These are phyloP conservation scores for Teratosphaeriaceae sp. DNA, from an alignment of 2,329 filamentous ascomycete species.

Conservation along the genomic window DNA sequence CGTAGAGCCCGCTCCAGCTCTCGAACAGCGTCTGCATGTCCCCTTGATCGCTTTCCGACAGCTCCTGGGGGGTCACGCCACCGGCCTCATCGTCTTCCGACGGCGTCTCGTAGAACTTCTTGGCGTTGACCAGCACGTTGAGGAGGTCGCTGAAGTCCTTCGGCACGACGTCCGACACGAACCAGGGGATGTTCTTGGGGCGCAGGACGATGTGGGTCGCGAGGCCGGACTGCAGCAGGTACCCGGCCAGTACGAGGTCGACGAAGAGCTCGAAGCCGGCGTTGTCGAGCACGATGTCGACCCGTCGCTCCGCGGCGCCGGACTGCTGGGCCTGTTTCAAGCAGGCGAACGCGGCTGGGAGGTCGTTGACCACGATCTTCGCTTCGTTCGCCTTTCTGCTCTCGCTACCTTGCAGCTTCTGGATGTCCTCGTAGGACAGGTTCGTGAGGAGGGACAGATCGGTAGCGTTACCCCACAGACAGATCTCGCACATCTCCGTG, in stretches of 20 bases:
- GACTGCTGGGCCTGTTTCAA: slow-evolving; percentile 59
- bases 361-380: slow-evolving; percentile 87
- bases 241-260: slow-evolving; percentile 85
- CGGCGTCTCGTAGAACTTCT: slow-evolving; percentile 68
- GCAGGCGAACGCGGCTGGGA: slow-evolving; percentile 62
- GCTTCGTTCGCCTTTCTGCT: slow-evolving; percentile 81
- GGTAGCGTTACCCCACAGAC: slow-evolving; percentile 94
- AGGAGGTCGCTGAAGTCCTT: slow-evolving; percentile 79
- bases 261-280: slow-evolving; percentile 97
- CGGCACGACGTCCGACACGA: slow-evolving; percentile 90
- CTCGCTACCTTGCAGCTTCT: slow-evolving; percentile 86
- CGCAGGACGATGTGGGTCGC: slow-evolving; percentile 84
- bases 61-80: slow-evolving; percentile 51
- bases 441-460: slow-evolving; percentile 87
- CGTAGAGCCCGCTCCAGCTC: slow-evolving; percentile 73
- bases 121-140: slow-evolving; percentile 68
- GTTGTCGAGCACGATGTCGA: slow-evolving; percentile 96
- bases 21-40: slow-evolving; percentile 72
- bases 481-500: slow-evolving; percentile 91
- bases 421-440: slow-evolving; percentile 90
- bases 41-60: slow-evolving; percentile 60
- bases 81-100: slow-evolving; percentile 56
- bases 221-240: slow-evolving; percentile 74
- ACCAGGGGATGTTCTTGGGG: slow-evolving; percentile 95
- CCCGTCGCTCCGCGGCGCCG: slow-evolving; percentile 60